These are phyloP conservation scores for Cymbidium sinense DNA, from an alignment of 106 monocot species.

Conservation along the genomic window DNA sequence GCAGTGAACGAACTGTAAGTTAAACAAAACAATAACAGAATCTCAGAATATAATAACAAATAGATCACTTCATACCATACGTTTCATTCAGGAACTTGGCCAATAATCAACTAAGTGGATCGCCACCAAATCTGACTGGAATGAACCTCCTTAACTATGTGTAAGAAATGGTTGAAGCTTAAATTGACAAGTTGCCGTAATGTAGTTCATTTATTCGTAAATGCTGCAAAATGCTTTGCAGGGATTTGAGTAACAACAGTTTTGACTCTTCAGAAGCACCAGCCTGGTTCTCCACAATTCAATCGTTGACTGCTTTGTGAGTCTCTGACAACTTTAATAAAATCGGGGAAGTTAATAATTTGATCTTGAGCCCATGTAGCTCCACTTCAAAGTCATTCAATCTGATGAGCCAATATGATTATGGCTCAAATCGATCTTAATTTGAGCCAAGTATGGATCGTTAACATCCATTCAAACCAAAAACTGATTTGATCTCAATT, in stretches of 20 bases:
- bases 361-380: too few relatives aligned
- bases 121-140: constrained; percentile 49
- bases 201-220: background rate
- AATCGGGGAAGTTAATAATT: background rate
- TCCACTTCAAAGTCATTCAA: too few relatives aligned
- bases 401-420: too few relatives aligned
- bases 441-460: too few relatives aligned
- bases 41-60: background rate
- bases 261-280: constrained; percentile 54
- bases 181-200: background rate
- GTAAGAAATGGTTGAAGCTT: constrained; percentile 38
- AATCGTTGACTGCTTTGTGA: constrained; percentile 54
- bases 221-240: constrained; percentile 11
- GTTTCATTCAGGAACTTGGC: constrained; percentile 61
- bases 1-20: constrained; percentile 65
- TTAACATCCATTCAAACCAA: too few relatives aligned
- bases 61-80: background rate
- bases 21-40: background rate
- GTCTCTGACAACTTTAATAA: constrained; percentile 13
- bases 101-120: constrained; percentile 59
- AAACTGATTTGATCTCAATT: too few relatives aligned
- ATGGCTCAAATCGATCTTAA: too few relatives aligned
- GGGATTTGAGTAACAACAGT: constrained; percentile 89
- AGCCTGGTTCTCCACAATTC: constrained; percentile 49
- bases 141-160: constrained; percentile 49